Percentiles rank a stretch among this genome's conserved stretches.
These are phyloP conservation scores for Lachnum nothofagi DNA, from an alignment of 2,329 filamentous ascomycete genomes.

Conservation along the genomic window DNA sequence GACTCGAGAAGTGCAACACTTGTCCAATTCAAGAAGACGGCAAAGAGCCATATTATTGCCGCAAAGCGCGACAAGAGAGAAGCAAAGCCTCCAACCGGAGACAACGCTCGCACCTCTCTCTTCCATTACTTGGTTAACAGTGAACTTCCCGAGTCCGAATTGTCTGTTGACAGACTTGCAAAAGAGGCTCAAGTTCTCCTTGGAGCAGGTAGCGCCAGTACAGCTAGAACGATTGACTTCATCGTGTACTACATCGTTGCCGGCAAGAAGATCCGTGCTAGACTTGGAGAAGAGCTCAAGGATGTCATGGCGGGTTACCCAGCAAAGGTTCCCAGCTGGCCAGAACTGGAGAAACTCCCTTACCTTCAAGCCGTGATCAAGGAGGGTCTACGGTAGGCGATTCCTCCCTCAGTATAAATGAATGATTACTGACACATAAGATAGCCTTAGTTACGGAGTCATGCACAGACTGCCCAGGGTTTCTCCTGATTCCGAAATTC, in stretches of 20 bases:
- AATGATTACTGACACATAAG: too few species aligned
- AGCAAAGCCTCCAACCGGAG: not conserved
- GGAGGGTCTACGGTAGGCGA: slow-evolving; percentile 26
- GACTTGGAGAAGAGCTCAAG: slow-evolving; percentile 33
- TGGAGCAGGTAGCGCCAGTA: slow-evolving; percentile 35
- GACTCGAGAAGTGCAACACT: not conserved
- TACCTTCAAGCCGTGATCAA: slow-evolving; percentile 29
- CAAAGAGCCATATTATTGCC: too few species aligned
- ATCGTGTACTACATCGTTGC: slow-evolving; percentile 34
- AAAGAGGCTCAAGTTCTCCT: slow-evolving; percentile 32
- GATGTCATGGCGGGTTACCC: slow-evolving; percentile 9
- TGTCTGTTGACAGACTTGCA: slow-evolving; percentile 28
- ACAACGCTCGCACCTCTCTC: slow-evolving; percentile 1
- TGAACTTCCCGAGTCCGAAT: slow-evolving; percentile 35
- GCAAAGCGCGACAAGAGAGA: too few species aligned
- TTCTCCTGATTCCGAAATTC: slow-evolving; percentile 1
- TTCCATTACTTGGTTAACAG: slow-evolving; percentile 26
- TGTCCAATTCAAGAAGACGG: slow-evolving; percentile 2
- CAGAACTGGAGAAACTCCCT: slow-evolving; percentile 24
- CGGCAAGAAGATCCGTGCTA: slow-evolving; percentile 25
- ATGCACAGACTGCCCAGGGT: slow-evolving; percentile 3
- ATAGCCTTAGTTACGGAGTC: slow-evolving; percentile 2
- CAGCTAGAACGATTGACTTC: slow-evolving; percentile 30
- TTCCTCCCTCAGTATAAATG: not conserved
- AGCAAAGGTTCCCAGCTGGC: slow-evolving; percentile 5